phyloP scores from a whole-genome alignment of 305 asterid species.

The Striga hermonthica region DNA sequence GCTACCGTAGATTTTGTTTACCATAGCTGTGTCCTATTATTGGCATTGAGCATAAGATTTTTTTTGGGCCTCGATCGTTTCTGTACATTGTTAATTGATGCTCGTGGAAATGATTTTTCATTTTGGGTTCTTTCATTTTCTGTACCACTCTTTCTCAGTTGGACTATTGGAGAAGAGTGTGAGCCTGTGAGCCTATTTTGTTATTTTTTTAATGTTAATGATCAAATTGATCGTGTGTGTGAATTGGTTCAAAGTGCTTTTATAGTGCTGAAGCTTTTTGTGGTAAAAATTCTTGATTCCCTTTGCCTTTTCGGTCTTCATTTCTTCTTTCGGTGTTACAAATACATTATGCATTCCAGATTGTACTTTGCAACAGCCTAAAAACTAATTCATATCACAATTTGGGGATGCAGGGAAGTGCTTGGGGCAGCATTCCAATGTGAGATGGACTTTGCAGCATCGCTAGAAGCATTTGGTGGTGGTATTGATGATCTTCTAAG shows the following conservation, averaged over 20 bases:
- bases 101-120: background rate
- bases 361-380: background rate
- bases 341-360: background rate
- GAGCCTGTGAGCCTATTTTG: background rate
- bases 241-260: background rate
- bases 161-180: constrained; percentile 17
- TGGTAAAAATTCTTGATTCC: background rate
- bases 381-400: constrained; percentile 1
- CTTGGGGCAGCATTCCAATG: constrained; percentile 79
- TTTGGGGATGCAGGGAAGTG: constrained; percentile 55
- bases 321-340: background rate
- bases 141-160: background rate
- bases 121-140: background rate
- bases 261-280: background rate
- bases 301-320: background rate
- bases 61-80: constrained; percentile 7
- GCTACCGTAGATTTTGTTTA: background rate
- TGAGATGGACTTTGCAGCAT: constrained; percentile 76
- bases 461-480: constrained; percentile 93
- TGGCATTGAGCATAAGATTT: background rate
- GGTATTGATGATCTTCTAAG: constrained; percentile 92
- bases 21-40: background rate
- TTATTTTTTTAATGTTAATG: constrained; percentile 1
- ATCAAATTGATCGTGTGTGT: constrained; percentile 12
- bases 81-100: background rate